A percentile compares a stretch with the other conserved stretches of the same genome.
Evolutionary conservation across 805 yeast species (phyloP).

Genomic region (Candida namnaoensis): DNA sequence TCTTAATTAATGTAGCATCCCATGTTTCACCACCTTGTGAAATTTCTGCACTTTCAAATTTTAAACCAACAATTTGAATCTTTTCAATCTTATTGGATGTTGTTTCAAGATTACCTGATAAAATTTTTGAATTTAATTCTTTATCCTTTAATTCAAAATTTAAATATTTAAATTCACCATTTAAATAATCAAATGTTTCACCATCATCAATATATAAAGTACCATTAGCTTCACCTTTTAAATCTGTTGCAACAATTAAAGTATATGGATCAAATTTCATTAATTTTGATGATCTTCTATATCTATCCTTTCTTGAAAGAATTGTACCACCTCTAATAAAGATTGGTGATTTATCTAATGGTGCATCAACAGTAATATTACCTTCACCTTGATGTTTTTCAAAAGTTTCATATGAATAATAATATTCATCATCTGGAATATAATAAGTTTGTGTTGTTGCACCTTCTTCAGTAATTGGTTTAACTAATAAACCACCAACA

Average conservation of each 20-base stretch:
- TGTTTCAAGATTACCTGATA: constrained; percentile 16
- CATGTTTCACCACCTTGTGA: constrained; percentile 29
- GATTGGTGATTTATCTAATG: constrained; percentile 60
- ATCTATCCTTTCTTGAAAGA: constrained; percentile 56
- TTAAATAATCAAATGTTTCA: constrained; percentile 47
- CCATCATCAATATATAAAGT: constrained; percentile 80
- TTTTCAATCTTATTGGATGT: constrained; percentile 40
- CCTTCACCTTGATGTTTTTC: constrained; percentile 28
- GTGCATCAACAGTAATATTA: constrained; percentile 27
- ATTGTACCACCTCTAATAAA: constrained; percentile 75
- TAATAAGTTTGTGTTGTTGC: constrained; percentile 24
- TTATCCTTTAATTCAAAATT: constrained; percentile 29
- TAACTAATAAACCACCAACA: constrained; percentile 71
- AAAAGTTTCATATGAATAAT: constrained; percentile 44
- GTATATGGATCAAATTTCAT: constrained; percentile 81
- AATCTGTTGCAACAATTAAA: constrained; percentile 49
- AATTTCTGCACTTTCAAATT: constrained; percentile 15
- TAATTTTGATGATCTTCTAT: constrained; percentile 70
- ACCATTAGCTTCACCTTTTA: constrained; percentile 43
- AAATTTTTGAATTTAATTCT: constrained; percentile 19
- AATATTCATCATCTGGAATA: constrained; percentile 38
- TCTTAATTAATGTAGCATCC: constrained; percentile 21
- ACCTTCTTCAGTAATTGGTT: constrained; percentile 65
- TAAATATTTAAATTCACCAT: constrained; percentile 41
- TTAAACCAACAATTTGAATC: constrained; percentile 38